These are phyloP conservation scores for Chytriomyces hyalinus DNA, from an alignment of 192 early-diverging fungal species.

Conservation along the genomic window DNA sequence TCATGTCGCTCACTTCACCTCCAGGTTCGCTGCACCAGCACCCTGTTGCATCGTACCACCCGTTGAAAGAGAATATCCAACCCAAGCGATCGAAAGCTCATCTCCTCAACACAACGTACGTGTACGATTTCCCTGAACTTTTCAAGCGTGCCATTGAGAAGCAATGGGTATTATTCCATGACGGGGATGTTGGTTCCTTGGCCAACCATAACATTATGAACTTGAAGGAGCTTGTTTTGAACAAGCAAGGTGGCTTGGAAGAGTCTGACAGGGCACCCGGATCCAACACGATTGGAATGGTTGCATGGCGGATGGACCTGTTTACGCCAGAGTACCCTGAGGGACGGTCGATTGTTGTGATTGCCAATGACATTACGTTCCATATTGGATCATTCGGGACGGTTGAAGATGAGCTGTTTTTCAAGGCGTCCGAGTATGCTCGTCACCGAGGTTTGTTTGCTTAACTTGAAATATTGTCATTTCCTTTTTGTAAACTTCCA, in stretches of 20 bases:
- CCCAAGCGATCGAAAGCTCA: slow-evolving; percentile 98
- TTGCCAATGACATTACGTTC: slow-evolving; percentile 98
- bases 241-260: slow-evolving; percentile 76
- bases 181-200: slow-evolving; percentile 31
- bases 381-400: slow-evolving; percentile 97
- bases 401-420: slow-evolving; percentile 90
- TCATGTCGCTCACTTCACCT: slow-evolving; percentile 78
- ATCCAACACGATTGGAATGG: slow-evolving; percentile 93
- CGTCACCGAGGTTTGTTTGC: slow-evolving; percentile 57
- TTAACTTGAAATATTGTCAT: slow-evolving; percentile 18
- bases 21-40: slow-evolving; percentile 83
- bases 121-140: slow-evolving; percentile 98
- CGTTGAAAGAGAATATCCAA: slow-evolving; percentile 95
- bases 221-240: slow-evolving; percentile 84
- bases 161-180: slow-evolving; percentile 67
- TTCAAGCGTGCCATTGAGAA: slow-evolving; percentile 87
- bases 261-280: slow-evolving; percentile 82
- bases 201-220: slow-evolving; percentile 72
- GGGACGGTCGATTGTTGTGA: slow-evolving; percentile 86
- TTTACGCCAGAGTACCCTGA: slow-evolving; percentile 92
- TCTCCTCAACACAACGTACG: slow-evolving; percentile 96
- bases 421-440: slow-evolving; percentile 88
- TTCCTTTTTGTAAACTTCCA: neutral
- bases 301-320: slow-evolving; percentile 88
- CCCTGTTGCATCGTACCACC: slow-evolving; percentile 81